These are phyloP conservation scores for Cyphellophora europaea DNA, from an alignment of 2,329 filamentous ascomycete species.

Conservation along the genomic window DNA sequence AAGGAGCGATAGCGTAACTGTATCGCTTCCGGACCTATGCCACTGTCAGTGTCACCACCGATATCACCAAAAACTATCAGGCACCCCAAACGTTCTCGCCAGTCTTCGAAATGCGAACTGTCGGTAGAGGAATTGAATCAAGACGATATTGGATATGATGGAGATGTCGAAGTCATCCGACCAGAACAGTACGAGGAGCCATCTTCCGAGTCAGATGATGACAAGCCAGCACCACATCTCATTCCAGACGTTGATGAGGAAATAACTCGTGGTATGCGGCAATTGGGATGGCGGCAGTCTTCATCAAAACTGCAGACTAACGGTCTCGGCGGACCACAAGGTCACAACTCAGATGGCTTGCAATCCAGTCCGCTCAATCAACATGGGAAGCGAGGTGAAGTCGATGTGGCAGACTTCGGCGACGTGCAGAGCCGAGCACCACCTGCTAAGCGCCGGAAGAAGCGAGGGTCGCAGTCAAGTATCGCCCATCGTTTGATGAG, in stretches of 20 bases:
- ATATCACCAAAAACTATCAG: slow-evolving; percentile 2
- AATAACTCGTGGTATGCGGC: slow-evolving; percentile 12
- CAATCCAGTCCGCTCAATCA: neutral
- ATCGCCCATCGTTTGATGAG: slow-evolving; percentile 6
- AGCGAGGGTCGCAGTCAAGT: slow-evolving; percentile 3
- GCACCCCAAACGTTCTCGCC: slow-evolving; percentile 13
- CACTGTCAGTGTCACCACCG: slow-evolving; percentile 1
- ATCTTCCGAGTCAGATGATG: slow-evolving; percentile 16
- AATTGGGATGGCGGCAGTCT: slow-evolving; percentile 8
- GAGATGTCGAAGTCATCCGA: slow-evolving; percentile 23
- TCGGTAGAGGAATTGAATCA: slow-evolving; percentile 20
- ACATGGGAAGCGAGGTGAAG: slow-evolving; percentile 5
- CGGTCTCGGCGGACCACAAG: neutral
- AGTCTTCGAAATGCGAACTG: slow-evolving; percentile 17
- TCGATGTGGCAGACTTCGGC: slow-evolving; percentile 11
- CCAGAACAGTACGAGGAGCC: slow-evolving; percentile 27
- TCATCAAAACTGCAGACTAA: neutral
- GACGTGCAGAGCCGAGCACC: slow-evolving; percentile 1
- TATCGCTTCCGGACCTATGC: too few relatives aligned
- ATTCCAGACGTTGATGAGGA: slow-evolving; percentile 14
- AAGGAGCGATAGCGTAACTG: too few relatives aligned
- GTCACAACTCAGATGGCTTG: slow-evolving; percentile 1
- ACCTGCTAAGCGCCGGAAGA: slow-evolving; percentile 5
- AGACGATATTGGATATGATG: slow-evolving; percentile 23
- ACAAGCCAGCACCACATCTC: slow-evolving; percentile 12